phyloP scores from a whole-genome alignment of 352 stramenopile species.

The Phytopythium helicoides region DNA sequence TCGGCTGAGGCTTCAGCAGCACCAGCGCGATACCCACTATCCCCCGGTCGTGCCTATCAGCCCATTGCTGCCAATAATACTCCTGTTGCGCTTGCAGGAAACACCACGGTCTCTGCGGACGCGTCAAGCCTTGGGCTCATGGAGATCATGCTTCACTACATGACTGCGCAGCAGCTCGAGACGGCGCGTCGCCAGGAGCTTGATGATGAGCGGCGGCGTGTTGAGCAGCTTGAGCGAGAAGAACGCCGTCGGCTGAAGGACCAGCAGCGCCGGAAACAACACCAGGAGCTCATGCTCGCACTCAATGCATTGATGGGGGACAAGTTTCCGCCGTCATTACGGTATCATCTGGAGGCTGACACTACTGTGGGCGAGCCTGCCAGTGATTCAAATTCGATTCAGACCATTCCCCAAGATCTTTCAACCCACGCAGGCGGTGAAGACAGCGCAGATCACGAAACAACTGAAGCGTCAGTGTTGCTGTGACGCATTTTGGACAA shows the following conservation, averaged over 20 bases:
- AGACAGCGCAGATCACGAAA: too few species aligned
- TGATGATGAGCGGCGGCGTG: constrained; percentile 27
- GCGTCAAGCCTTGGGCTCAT: constrained; percentile 29
- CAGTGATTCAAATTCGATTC: neutral
- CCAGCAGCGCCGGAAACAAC: constrained; percentile 26
- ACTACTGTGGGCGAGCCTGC: neutral
- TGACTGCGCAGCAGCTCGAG: constrained; percentile 52
- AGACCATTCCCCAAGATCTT: neutral
- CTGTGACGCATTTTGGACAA: constrained; percentile 1
- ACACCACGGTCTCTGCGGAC: neutral
- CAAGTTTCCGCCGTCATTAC: constrained; percentile 40
- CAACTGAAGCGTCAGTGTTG: constrained; percentile 2
- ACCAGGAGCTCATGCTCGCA: constrained; percentile 57
- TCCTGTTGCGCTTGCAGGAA: too few species aligned
- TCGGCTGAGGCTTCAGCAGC: neutral
- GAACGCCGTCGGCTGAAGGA: constrained; percentile 33
- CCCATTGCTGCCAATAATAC: too few species aligned
- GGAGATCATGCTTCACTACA: constrained; percentile 52
- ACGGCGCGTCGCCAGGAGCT: constrained; percentile 23
- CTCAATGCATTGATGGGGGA: constrained; percentile 40
- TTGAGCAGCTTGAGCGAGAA: constrained; percentile 24
- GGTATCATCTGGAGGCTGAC: constrained; percentile 27
- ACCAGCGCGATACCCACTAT: neutral
- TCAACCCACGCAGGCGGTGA: neutral
- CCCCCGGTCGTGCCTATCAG: neutral